phyloP scores from a whole-genome alignment of 371 early-diverging fungal species.

The Apophysomyces elegans region DNA sequence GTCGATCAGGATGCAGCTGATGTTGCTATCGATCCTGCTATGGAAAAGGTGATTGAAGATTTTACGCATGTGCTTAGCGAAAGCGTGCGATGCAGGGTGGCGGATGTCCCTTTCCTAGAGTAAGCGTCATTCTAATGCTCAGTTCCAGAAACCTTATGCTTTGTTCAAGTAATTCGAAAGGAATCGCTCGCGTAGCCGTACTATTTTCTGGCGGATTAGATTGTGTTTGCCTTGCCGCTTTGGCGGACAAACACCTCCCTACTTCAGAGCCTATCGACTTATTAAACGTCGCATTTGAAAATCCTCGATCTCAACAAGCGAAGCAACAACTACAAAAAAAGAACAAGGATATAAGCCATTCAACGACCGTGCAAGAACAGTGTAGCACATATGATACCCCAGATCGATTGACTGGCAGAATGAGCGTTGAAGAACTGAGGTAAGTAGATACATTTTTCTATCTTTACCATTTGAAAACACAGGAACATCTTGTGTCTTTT shows the following conservation, averaged over 20 bases:
- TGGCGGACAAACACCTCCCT: constrained; percentile 75
- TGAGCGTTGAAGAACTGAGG: constrained; percentile 67
- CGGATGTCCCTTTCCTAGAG: constrained; percentile 58
- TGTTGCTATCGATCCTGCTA: constrained; percentile 29
- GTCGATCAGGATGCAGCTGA: constrained; percentile 16
- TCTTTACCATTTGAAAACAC: not conserved
- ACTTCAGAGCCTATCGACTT: constrained; percentile 82
- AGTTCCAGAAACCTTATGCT: constrained; percentile 5
- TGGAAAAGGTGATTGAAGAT: constrained; percentile 38
- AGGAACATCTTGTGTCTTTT: no score
- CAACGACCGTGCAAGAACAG: not conserved
- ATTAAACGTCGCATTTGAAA: constrained; percentile 96
- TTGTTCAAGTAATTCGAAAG: constrained; percentile 7
- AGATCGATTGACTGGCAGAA: constrained; percentile 84
- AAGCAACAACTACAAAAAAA: constrained; percentile 19
- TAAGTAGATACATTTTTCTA: constrained; percentile 4
- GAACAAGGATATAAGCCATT: constrained; percentile 18
- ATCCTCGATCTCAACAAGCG: constrained; percentile 73
- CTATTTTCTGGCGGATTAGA: constrained; percentile 96
- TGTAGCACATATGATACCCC: constrained; percentile 78
- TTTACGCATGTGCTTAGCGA: constrained; percentile 50
- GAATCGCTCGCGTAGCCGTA: constrained; percentile 71
- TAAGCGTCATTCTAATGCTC: constrained; percentile 19
- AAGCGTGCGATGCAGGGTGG: constrained; percentile 60
- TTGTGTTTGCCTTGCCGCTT: constrained; percentile 84